These are phyloP conservation scores for Quercus variabilis DNA, from an alignment of 306 rosid species.

Conservation along the genomic window DNA sequence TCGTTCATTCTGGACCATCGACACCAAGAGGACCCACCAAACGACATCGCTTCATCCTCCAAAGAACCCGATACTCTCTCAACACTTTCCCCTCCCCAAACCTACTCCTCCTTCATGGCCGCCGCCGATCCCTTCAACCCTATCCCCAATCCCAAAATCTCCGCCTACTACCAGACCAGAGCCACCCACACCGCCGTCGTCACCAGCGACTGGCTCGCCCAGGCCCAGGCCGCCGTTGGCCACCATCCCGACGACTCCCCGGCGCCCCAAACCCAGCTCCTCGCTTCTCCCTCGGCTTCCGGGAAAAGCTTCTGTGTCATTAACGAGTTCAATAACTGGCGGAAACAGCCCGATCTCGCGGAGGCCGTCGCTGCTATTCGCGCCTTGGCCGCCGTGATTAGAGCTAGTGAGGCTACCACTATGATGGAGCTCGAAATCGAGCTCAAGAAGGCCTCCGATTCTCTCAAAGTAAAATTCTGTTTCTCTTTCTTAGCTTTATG, in stretches of 20 bases:
- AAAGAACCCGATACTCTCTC: conserved; percentile 27
- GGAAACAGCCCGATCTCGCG: conserved; percentile 91
- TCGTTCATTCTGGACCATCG: conserved; percentile 61
- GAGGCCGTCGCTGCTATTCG: conserved; percentile 98
- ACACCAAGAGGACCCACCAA: conserved; percentile 3
- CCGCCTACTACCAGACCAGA: conserved; percentile 74
- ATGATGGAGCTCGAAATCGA: conserved; percentile 95
- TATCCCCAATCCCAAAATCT: conserved; percentile 35
- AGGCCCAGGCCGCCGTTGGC: conserved; percentile 78
- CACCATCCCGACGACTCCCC: conserved; percentile 20
- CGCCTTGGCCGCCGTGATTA: conserved; percentile 80
- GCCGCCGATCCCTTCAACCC: conserved; percentile 40
- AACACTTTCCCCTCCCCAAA: conserved; percentile 27
- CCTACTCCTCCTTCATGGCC: conserved; percentile 26
- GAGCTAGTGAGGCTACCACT: conserved; percentile 71
- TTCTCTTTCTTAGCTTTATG: not conserved
- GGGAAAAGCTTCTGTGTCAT: conserved; percentile 68
- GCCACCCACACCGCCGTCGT: conserved; percentile 78
- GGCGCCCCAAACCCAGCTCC: conserved; percentile 1
- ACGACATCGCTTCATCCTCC: conserved; percentile 26
- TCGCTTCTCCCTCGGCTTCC: not conserved
- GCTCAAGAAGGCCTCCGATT: conserved; percentile 91
- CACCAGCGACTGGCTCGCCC: conserved; percentile 84
- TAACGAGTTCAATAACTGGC: conserved; percentile 78
- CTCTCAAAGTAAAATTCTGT: conserved; percentile 56